Conservation (phyloP, 176 grass and related monocot genomes). For the Ensete ventricosum region DNA sequence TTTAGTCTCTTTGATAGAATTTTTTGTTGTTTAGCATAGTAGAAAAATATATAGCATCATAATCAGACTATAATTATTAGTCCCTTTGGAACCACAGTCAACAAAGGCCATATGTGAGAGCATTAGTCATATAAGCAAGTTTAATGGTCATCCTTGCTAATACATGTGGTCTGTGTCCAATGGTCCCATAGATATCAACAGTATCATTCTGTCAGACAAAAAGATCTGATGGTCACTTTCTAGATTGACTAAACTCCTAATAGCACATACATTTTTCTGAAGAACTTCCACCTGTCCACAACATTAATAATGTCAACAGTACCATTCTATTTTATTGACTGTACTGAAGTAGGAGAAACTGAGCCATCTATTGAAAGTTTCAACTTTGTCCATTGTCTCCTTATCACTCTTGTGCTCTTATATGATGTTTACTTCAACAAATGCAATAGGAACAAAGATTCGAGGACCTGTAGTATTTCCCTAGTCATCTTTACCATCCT, state of each 20-base stretch:
- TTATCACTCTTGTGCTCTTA: slow-evolving; percentile 9
- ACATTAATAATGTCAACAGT: slow-evolving; percentile 1
- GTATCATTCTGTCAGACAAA: neutral
- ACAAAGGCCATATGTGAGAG: neutral
- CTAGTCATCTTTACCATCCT: neutral
- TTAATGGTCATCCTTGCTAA: too few species aligned
- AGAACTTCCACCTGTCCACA: neutral
- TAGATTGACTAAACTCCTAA: neutral
- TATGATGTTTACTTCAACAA: neutral
- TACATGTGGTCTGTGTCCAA: neutral
- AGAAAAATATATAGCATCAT: neutral
- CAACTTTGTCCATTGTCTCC: neutral
- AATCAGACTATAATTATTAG: neutral
- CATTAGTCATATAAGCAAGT: neutral
- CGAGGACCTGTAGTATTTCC: neutral
- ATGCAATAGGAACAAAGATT: neutral
- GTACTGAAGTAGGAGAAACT: neutral
- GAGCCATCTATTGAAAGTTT: neutral
- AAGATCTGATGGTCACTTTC: neutral
- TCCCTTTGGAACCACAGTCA: neutral
- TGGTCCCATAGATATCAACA: neutral
- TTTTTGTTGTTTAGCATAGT: neutral
- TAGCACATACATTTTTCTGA: too few species aligned
- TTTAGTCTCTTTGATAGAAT: neutral
- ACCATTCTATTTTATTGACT: neutral